Percentiles rank a stretch among this genome's conserved stretches.
Conservation (phyloP, 805 yeast genomes). For the Kockiozyma suomiensis region DNA sequence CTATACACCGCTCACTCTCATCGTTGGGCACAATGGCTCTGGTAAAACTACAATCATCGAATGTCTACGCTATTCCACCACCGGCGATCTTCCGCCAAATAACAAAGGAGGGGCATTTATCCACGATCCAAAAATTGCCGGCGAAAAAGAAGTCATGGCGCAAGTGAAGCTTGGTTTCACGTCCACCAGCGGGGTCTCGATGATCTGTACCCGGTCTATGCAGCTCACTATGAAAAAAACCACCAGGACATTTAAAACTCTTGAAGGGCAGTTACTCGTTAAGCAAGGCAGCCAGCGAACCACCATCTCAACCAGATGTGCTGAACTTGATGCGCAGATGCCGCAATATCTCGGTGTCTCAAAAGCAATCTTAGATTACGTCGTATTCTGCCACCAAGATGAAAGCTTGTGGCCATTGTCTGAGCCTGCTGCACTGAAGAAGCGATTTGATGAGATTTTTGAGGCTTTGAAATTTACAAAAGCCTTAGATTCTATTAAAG, state of each 20-base stretch:
- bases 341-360: constrained; percentile 88
- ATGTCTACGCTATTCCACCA: constrained; percentile 88
- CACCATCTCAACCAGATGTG: constrained; percentile 76
- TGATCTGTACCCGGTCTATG: constrained; percentile 87
- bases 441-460: constrained; percentile 93
- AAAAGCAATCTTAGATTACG: constrained; percentile 83
- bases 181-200: constrained; percentile 67
- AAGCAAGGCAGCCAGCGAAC: constrained; percentile 64
- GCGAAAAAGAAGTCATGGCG: constrained; percentile 77
- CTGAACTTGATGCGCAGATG: constrained; percentile 79
- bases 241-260: constrained; percentile 76
- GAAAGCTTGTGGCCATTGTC: constrained; percentile 95
- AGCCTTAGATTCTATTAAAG: constrained; percentile 78
- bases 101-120: constrained; percentile 95
- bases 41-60: constrained; percentile 97
- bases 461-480: constrained; percentile 93
- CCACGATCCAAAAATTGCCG: constrained; percentile 69
- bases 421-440: constrained; percentile 86
- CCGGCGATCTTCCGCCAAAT: constrained; percentile 95
- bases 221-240: constrained; percentile 68
- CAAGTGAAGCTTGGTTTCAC: constrained; percentile 87
- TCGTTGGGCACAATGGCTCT: constrained; percentile 94
- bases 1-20: constrained; percentile 85
- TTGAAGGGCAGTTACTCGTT: constrained; percentile 83
- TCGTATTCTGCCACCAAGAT: constrained; percentile 96